Base-by-base conservation (phyloP, 2,329 filamentous ascomycete genomes). In the Hymenoscyphus albidus region DNA sequence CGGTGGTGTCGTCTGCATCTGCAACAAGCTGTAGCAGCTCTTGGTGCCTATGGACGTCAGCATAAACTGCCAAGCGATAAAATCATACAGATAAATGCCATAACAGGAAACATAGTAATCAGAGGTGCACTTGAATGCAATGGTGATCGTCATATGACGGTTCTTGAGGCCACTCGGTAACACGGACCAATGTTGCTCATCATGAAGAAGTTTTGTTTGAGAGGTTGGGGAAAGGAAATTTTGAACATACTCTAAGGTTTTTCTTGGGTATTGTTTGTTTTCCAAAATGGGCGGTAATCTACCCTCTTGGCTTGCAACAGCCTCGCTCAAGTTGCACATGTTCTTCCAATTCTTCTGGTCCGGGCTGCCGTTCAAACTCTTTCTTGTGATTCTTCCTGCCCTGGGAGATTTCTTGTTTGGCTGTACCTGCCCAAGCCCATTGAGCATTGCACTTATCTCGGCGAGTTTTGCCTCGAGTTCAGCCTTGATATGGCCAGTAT, bases 151-250 rank as follows among this genome's bases (percentile, higher is more conserved):
- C 91, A 90, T 85, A 77, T 82, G 80, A 87, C 88, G 89, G 91
- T 90, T 93, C 90, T 94, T 94, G 91, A 92, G 85, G 86, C 89
- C 88, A 88, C 89, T 94, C 90, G 86, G 91, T 88, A 94, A 95
- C 91, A 94, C 90, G 91, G 91, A 94, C 91, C 90, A 93, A 93
- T 88, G 83, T 83, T 84, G 90, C 84, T 93, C 91, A 93, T 93
- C 90, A 90, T 84, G 73, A 73, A 77, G 78, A 70, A 69, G n/a
- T n/a, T n/a, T 18, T 51, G 44, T 7, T 51, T 22, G 70, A 67
- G 68, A 62, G 18, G 12, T 42, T 35, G 27, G 16, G 27, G 14
- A 35, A 32, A 27, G 54, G 4, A 12, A 22, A 31, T 57, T 3
- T 32, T 27, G 27, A 13, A 78, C 84, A 65, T 80, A 91, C 88